Evolutionary conservation across 169 alveolate species (phyloP).

Genomic region (Ichthyophthirius multifiliis): DNA sequence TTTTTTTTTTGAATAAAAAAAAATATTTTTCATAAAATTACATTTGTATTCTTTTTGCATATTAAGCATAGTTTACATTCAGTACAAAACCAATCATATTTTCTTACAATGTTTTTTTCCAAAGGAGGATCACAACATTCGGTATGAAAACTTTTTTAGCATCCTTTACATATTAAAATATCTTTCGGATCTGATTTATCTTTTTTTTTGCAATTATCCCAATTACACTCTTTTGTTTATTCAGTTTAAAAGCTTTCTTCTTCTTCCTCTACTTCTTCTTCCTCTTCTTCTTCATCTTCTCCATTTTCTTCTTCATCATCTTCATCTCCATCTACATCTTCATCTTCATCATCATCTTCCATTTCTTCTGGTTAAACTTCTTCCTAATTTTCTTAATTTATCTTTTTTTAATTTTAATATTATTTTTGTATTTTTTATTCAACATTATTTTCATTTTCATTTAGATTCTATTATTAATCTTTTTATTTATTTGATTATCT

Average conservation of each 20-base stretch:
- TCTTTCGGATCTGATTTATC: neutral
- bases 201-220: slow-evolving; percentile 8
- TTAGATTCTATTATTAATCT: too few species aligned
- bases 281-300: neutral
- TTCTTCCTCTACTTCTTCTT: neutral
- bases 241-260: neutral
- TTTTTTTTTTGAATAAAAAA: neutral
- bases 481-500: neutral
- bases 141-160: slow-evolving; percentile 21
- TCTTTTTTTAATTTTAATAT: neutral
- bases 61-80: slow-evolving; percentile 41
- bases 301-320: neutral
- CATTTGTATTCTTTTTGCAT: slow-evolving; percentile 34
- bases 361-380: neutral
- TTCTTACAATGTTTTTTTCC: slow-evolving; percentile 23
- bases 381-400: neutral
- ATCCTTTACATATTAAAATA: slow-evolving; percentile 1
- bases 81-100: slow-evolving; percentile 43
- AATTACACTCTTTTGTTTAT: neutral
- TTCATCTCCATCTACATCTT: neutral
- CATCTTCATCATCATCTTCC: neutral
- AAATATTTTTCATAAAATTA: neutral
- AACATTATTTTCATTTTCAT: too few species aligned
- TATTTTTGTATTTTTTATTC: neutral
- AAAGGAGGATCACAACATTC: slow-evolving; percentile 35